Evolutionary conservation across 805 yeast genomes (phyloP).

Genomic region (Yamadazyma ubonensis): DNA sequence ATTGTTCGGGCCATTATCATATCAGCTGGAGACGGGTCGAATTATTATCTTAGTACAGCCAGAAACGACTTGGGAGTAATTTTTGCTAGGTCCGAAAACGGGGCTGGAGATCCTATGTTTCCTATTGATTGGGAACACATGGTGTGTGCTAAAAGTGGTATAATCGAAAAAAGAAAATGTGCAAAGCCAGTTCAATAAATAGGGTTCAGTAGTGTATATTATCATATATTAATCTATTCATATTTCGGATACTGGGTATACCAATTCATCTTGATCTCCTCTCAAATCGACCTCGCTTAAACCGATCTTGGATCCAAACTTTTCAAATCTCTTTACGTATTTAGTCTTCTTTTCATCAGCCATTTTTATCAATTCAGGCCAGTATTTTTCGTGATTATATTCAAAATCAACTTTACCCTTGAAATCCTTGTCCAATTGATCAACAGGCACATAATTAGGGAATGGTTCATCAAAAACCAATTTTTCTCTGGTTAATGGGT

Average conservation of each 20-base stretch:
- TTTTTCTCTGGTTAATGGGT: conserved; percentile 92
- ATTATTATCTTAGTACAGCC: conserved; percentile 87
- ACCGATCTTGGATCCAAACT: conserved; percentile 70
- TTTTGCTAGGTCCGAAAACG: conserved; percentile 72
- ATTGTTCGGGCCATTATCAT: conserved; percentile 77
- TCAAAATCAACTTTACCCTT: conserved; percentile 86
- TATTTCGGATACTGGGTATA: conserved; percentile 20
- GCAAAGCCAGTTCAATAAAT: conserved; percentile 56
- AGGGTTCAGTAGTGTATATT: not conserved
- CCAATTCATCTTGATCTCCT: conserved; percentile 32
- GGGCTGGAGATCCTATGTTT: conserved; percentile 72
- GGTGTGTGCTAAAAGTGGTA: conserved; percentile 76
- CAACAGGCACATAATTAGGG: conserved; percentile 72
- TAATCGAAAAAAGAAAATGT: conserved; percentile 77
- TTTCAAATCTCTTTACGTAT: conserved; percentile 66
- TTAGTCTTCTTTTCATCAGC: conserved; percentile 57
- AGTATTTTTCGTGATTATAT: conserved; percentile 76
- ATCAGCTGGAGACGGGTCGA: conserved; percentile 93
- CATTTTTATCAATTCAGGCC: conserved; percentile 66
- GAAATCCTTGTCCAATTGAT: conserved; percentile 78
- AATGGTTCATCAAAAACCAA: conserved; percentile 90
- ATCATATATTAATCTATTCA: not conserved
- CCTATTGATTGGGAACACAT: conserved; percentile 96
- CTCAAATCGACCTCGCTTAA: conserved; percentile 81
- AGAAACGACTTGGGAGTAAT: conserved; percentile 91